Conservation (phyloP, 2,329 filamentous ascomycete genomes). For the Calonectria multiphialidica region DNA sequence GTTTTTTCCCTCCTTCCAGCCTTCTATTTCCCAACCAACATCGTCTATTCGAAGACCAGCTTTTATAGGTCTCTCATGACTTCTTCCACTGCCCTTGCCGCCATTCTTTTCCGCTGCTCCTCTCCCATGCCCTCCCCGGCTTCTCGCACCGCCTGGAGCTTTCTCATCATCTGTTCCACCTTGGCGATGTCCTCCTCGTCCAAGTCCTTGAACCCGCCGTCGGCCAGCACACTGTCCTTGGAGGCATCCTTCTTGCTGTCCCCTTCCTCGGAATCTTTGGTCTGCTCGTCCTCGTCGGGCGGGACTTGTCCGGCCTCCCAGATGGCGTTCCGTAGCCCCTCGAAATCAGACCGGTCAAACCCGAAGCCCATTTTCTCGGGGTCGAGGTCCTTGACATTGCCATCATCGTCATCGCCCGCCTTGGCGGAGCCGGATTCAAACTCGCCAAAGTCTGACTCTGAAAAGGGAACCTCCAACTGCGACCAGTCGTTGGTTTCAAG, state of each 20-base stretch:
- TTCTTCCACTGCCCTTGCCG: slow-evolving; percentile 71
- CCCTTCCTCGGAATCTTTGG: slow-evolving; percentile 26
- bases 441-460: slow-evolving; percentile 46
- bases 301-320: slow-evolving; percentile 54
- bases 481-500: slow-evolving; percentile 77
- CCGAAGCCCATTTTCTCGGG: slow-evolving; percentile 64
- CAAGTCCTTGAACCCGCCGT: slow-evolving; percentile 56
- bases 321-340: slow-evolving; percentile 64
- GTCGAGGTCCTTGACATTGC: slow-evolving; percentile 53
- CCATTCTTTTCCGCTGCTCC: slow-evolving; percentile 71
- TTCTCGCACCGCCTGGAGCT: slow-evolving; percentile 71
- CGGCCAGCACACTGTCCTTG: slow-evolving; percentile 33
- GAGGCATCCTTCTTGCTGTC: slow-evolving; percentile 21
- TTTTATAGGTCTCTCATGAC: slow-evolving; percentile 70
- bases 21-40: background rate
- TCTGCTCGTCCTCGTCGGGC: slow-evolving; percentile 32
- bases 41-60: background rate
- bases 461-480: slow-evolving; percentile 41
- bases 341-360: slow-evolving; percentile 65
- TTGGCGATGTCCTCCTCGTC: slow-evolving; percentile 68
- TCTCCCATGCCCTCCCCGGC: slow-evolving; percentile 70
- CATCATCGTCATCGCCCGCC: slow-evolving; percentile 41
- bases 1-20: background rate
- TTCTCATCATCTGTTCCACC: slow-evolving; percentile 73
- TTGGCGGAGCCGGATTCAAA: slow-evolving; percentile 51